Base-by-base conservation (phyloP, 169 alveolate genomes). In the Cryptosporidium sp. region DNA sequence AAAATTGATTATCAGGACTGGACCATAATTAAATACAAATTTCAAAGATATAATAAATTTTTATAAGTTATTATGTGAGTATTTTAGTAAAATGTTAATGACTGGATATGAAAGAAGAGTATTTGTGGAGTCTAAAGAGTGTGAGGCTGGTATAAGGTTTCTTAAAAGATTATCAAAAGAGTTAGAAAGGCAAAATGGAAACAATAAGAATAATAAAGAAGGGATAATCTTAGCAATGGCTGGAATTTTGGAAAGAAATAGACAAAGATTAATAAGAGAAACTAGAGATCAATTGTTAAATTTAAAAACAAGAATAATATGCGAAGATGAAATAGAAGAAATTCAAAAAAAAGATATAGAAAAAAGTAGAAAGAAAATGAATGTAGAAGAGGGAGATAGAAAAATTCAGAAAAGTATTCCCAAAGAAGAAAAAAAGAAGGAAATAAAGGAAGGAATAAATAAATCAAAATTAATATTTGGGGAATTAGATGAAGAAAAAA, bases 1-100 rank as follows among this genome's bases (percentile, higher is more conserved):
- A 70, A 21, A 23, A 21, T 70, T 29, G 26, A 69, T 39, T 26
- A 35, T 73, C 69, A 53, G 86, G 86, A 52, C 86, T 73, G 86
- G 86, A 58, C 86, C 86, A 33, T 23, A 48, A 51, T 1, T 42
- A 33, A 73, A 37, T 7, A 39, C 14, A 69, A 69, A 69, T 5
- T 21, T 26, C 1, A 14, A 21, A 65, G 37, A 23, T 4, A 69
- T 39, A 39, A 21, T 69, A 69, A 69, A 35, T 10, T 31, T n/a
- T 2, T 8, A 2, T n/a, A 7, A 69, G 51, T 31, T 5, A 31
- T 44, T 51, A 52, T 26, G 69, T 16, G n/a, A 29, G n/a, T 44
- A 35, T 6, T 6, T 7, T 16, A 70, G 62, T 29, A 52, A 45
- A 48, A 70, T 70, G 85, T 45, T 21, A 44, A 52, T 16, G 44